A percentile compares a stretch with the other conserved stretches of the same genome.
phyloP scores from a whole-genome alignment of 2,329 filamentous ascomycete genomes.

The Nectriaceae sp. region DNA sequence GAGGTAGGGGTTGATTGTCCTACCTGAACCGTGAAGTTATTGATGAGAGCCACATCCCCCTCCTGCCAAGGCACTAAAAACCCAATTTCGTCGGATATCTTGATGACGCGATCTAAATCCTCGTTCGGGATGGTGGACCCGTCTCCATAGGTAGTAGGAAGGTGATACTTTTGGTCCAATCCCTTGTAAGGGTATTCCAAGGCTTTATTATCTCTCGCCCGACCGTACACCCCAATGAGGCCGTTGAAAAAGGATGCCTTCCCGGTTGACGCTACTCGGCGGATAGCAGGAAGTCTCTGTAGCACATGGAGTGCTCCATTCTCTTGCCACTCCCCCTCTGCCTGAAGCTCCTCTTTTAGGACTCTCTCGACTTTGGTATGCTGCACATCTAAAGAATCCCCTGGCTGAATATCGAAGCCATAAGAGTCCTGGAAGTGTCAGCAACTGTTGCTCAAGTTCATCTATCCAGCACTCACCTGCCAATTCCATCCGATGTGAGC shows the following conservation, averaged over 20 bases:
- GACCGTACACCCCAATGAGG: neutral
- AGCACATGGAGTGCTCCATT: neutral
- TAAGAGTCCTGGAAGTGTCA: neutral
- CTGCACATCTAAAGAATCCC: neutral
- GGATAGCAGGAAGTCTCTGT: neutral
- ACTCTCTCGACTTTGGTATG: neutral
- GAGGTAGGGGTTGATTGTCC: no score
- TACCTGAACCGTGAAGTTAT: neutral
- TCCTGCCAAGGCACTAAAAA: neutral
- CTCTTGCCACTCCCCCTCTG: neutral
- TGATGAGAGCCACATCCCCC: neutral
- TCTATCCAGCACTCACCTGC: neutral
- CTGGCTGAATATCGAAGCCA: neutral
- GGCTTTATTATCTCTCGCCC: neutral
- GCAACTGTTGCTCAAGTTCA: neutral
- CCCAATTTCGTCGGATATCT: neutral
- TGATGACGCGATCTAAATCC: neutral
- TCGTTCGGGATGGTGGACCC: neutral
- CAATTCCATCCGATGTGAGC: neutral
- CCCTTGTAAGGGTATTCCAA: neutral
- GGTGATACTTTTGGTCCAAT: neutral
- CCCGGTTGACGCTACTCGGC: neutral
- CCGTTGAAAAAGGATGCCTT: neutral
- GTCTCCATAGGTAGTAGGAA: neutral
- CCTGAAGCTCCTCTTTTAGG: neutral